These are phyloP conservation scores for Pyrenula massariospora DNA, from an alignment of 495 filamentous ascomycete species.

Conservation along the genomic window DNA sequence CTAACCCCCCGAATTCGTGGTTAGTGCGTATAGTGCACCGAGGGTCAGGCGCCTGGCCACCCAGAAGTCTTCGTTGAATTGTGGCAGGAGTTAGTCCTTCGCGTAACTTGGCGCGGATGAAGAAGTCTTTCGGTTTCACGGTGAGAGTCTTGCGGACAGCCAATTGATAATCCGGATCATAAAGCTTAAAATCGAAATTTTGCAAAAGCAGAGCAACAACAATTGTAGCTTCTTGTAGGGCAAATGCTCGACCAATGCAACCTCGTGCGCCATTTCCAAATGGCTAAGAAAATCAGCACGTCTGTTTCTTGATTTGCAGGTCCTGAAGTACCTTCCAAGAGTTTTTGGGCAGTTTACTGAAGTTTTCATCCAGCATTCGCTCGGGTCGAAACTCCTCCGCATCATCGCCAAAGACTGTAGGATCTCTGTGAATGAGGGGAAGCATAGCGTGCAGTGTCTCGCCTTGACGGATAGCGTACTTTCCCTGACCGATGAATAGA, in stretches of 20 bases:
- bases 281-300: constrained; percentile 9
- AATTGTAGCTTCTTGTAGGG: constrained; percentile 49
- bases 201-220: constrained; percentile 43
- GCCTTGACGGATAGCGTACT: constrained; percentile 51
- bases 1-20: neutral
- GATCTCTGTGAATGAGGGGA: constrained; percentile 55
- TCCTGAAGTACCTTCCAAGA: neutral
- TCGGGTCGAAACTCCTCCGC: constrained; percentile 55
- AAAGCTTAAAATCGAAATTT: constrained; percentile 48
- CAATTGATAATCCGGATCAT: constrained; percentile 41
- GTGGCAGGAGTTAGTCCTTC: constrained; percentile 44
- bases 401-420: constrained; percentile 50
- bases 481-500: constrained; percentile 44
- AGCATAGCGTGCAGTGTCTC: constrained; percentile 53
- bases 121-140: constrained; percentile 64
- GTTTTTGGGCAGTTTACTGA: constrained; percentile 37
- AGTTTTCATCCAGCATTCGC: constrained; percentile 55
- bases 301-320: neutral
- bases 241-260: constrained; percentile 59
- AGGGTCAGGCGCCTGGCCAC: constrained; percentile 1
- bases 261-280: constrained; percentile 50
- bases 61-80: constrained; percentile 18
- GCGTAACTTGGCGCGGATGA: constrained; percentile 52
- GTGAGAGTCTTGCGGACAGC: constrained; percentile 60
- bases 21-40: neutral